A percentile compares a stretch with the other conserved stretches of the same genome.
Conservation (phyloP, 352 stramenopile genomes). For the Phytophthora tubulina region DNA sequence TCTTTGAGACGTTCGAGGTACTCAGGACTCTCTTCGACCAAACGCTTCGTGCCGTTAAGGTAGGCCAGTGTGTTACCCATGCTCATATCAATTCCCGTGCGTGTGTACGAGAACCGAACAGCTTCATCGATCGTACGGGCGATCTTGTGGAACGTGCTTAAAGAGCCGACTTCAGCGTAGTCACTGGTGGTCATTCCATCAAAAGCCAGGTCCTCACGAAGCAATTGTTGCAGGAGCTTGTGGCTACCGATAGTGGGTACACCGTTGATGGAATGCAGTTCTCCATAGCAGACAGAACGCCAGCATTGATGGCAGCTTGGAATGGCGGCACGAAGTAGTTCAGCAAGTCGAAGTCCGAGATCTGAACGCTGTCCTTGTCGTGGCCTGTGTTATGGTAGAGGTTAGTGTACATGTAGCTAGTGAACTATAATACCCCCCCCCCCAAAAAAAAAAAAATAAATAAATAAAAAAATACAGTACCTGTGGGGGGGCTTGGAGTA, state of each 20-base stretch:
- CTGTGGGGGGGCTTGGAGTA: constrained; percentile 67
- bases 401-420: too few species aligned
- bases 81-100: constrained; percentile 90
- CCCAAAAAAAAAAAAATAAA: too few species aligned
- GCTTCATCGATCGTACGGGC: constrained; percentile 50
- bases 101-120: constrained; percentile 61
- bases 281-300: constrained; percentile 90
- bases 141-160: constrained; percentile 60
- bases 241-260: constrained; percentile 85
- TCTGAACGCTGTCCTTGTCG: constrained; percentile 72
- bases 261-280: constrained; percentile 92
- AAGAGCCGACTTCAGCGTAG: constrained; percentile 90
- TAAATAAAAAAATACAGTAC: too few species aligned
- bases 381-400: constrained; percentile 50
- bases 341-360: constrained; percentile 74
- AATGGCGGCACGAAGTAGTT: constrained; percentile 87
- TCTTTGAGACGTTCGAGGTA: constrained; percentile 58
- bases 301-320: constrained; percentile 70
- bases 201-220: constrained; percentile 83
- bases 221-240: constrained; percentile 71
- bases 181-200: constrained; percentile 89
- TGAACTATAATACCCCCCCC: too few species aligned
- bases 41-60: constrained; percentile 51
- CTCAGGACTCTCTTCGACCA: constrained; percentile 47
- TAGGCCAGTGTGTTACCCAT: constrained; percentile 66